Evolutionary conservation across 1,139 yeast species (phyloP).

Genomic region (Zygosaccharomyces sapae): DNA sequence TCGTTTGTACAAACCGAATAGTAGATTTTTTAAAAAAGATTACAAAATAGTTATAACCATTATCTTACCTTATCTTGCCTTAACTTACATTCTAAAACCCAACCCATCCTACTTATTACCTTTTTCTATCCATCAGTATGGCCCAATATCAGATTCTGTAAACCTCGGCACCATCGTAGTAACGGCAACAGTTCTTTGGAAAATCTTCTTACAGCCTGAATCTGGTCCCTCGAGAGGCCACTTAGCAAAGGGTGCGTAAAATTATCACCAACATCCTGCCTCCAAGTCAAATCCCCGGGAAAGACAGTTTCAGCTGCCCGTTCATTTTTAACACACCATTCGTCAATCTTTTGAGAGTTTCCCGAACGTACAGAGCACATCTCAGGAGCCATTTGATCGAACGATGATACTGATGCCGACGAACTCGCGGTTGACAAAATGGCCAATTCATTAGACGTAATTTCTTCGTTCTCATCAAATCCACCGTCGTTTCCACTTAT

Average conservation of each 20-base stretch:
- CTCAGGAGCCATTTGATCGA: constrained; percentile 1
- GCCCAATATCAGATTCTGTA: constrained; percentile 12
- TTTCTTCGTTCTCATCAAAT: constrained; percentile 12
- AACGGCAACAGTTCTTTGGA: constrained; percentile 13
- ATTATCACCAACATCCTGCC: constrained; percentile 10
- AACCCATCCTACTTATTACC: not conserved
- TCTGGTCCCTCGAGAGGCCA: constrained; percentile 14
- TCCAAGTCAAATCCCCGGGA: constrained; percentile 13
- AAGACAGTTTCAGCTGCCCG: constrained; percentile 10
- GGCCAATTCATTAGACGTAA: constrained; percentile 20
- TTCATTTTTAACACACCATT: constrained; percentile 21
- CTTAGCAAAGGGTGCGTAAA: constrained; percentile 14
- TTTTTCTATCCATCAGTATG: not conserved
- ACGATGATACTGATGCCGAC: constrained; percentile 12
- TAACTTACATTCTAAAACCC: not conserved
- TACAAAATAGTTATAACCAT: no score
- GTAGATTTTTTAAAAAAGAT: no score
- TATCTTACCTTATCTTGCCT: not conserved
- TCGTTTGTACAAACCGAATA: no score
- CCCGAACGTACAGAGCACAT: constrained; percentile 8
- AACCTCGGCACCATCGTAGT: constrained; percentile 18
- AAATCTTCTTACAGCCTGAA: constrained; percentile 12
- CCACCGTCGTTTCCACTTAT: constrained; percentile 15
- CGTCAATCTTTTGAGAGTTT: constrained; percentile 21
- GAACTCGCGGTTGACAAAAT: constrained; percentile 21